A percentile compares a stretch with the other conserved stretches of the same genome.
Conservation (phyloP, 768 basidiomycete genomes). For the Glaciozyma antarctica region DNA sequence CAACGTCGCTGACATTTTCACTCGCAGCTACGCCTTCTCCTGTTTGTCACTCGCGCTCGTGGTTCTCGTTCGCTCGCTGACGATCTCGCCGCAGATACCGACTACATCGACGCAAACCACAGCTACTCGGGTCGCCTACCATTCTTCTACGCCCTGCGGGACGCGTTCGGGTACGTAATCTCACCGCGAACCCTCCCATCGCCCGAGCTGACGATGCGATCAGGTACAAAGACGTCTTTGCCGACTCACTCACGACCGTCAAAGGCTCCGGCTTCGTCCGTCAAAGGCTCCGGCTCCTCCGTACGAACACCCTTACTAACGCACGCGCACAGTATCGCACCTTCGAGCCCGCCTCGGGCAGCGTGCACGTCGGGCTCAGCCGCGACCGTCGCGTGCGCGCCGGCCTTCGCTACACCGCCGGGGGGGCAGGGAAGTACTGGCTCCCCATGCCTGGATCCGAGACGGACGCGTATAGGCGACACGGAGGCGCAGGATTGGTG, state of each 20-base stretch:
- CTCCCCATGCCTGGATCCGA: constrained; percentile 51
- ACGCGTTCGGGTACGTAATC: constrained; percentile 62
- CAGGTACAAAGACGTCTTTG: constrained; percentile 59
- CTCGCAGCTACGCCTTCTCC: constrained; percentile 65
- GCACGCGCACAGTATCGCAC: constrained; percentile 54
- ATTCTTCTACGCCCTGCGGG: constrained; percentile 72
- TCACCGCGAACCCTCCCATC: too few relatives aligned
- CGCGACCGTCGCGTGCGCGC: constrained; percentile 79
- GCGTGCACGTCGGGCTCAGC: constrained; percentile 70
- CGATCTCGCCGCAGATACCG: constrained; percentile 46
- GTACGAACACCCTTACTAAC: neutral
- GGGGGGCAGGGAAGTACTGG: constrained; percentile 95
- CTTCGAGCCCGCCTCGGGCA: constrained; percentile 91
- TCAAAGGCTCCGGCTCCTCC: constrained; percentile 81
- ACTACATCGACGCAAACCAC: constrained; percentile 61
- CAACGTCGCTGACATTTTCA: neutral
- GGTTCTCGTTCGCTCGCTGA: neutral
- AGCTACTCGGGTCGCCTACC: constrained; percentile 79
- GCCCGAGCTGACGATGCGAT: neutral
- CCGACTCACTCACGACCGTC: constrained; percentile 72
- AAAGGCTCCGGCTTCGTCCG: constrained; percentile 79
- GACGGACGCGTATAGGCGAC: constrained; percentile 41
- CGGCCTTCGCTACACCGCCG: constrained; percentile 78
- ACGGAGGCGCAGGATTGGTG: constrained; percentile 38
- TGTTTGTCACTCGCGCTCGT: neutral